These are phyloP conservation scores for Suillus occidentalis DNA, from an alignment of 768 basidiomycete genomes.

Conservation along the genomic window DNA sequence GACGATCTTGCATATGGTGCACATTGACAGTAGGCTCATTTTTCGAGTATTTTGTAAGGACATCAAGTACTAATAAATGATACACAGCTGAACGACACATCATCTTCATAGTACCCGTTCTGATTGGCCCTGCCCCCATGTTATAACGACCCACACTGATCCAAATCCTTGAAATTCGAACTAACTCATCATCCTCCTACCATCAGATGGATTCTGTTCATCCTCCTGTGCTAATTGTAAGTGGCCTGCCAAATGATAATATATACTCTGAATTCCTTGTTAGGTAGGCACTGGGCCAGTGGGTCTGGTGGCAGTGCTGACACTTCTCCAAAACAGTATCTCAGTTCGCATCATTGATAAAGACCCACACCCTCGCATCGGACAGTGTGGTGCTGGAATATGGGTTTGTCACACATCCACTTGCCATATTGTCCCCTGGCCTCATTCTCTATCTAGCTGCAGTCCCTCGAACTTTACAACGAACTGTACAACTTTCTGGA, in stretches of 20 bases:
- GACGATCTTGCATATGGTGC: too few relatives aligned
- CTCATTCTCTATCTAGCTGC: conserved; percentile 32
- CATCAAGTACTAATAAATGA: too few relatives aligned
- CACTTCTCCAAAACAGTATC: conserved; percentile 13
- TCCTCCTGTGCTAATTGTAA: conserved; percentile 8
- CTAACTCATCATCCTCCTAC: neutral
- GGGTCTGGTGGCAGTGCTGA: conserved; percentile 14
- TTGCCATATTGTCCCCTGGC: neutral
- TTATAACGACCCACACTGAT: neutral
- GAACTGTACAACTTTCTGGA: too few relatives aligned
- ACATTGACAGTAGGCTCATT: too few relatives aligned
- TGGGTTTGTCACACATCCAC: conserved; percentile 25
- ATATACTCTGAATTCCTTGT: neutral
- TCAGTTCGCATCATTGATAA: conserved; percentile 15
- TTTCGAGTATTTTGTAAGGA: neutral
- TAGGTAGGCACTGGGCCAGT: conserved; percentile 11
- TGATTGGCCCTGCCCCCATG: neutral
- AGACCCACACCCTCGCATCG: conserved; percentile 29
- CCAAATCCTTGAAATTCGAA: neutral
- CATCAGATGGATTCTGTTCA: neutral
- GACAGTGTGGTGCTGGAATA: conserved; percentile 40
- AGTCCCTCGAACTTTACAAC: conserved; percentile 41
- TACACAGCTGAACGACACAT: neutral
- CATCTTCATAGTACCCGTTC: neutral
- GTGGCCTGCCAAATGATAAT: neutral